Evolutionary conservation across 352 stramenopile species (phyloP), one percentile per base, ranked within the genome.

Genomic region (Saprolegnia parasitica): DNA sequence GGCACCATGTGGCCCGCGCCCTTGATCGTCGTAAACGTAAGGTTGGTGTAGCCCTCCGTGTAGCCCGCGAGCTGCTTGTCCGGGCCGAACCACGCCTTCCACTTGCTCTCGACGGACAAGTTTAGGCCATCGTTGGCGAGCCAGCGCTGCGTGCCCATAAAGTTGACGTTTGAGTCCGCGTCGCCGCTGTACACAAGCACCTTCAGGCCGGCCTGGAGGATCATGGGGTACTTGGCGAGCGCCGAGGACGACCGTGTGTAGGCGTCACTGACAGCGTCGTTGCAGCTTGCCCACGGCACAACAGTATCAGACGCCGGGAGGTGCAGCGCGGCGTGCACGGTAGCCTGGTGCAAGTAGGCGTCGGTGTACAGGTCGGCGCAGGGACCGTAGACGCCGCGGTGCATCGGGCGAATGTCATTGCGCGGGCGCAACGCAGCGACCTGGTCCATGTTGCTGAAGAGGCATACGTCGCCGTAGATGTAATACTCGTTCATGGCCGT

Each of bases 1-100:
- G 55, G 55, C 4, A 97, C 81, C 71, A 87, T 78, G 71, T 87
- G 80, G 42, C 84, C 84, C 10, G 77, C 75, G 50, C 79, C 81
- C 18, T 80, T 74, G 68, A 90, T 83, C 20, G 81, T 91, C 8
- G 87, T n/a, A 72, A 84, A 90, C 0, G 62, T 67, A 1, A 87
- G 37, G 37, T 83, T 42, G 40, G 79, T 39, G 24, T 62, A 87
- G 46, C 74, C 71, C 0, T 76, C 68, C 8, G 81, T 71, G 62
- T 84, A 72, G 23, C 80, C 80, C 32, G 64, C 80, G 65, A 83
- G 78, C 64, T 87, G 79, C 47, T 67, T 39, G 60, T 55, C 42
- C 0, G 45, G 45, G 26, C 47, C 60, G 42, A 67, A 57, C 60
- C 60, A 67, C 16, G 35, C 45, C 5, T 55, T 8, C 60, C 60